Evolutionary conservation across 2,329 filamentous ascomycete species (phyloP), one percentile per base, ranked within the genome.

Genomic region (Pseudogymnoascus sp.): DNA sequence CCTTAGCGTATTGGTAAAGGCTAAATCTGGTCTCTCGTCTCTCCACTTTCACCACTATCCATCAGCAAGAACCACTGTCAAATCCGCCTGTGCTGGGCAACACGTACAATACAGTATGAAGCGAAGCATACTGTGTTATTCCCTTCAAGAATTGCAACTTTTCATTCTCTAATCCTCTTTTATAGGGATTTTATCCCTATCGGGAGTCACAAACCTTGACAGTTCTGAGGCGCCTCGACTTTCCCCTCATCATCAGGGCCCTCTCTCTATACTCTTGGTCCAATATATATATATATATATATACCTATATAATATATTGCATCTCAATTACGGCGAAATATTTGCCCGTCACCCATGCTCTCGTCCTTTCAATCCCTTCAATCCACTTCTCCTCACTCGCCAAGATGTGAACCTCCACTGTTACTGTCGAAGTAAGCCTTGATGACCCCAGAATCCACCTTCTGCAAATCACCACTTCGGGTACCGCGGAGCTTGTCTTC

Each of bases 311-410:
- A 52, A 2, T 18, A 52, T 18, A 52, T 52, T n/a, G 26, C n/a
- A 5, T 52, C 23, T n/a, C 41, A 52, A 52, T 52, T 52, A 52
- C 41, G 41, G 41, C n/a, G 41, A 30, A 52, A 52, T 52, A 52
- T 28, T 52, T 52, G 26, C 41, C 41, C 41, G 23, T 30, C 23
- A 12, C 41, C 41, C 41, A 12, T 52, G 41, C n/a, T 28, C 6
- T 28, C 26, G 18, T 18, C 41, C n/a, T 28, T 6, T 52, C 4
- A 13, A 45, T 45, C 21, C 21, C 21, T n/a, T 45, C 39, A 12
- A 15, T 52, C n/a, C 23, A 30, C 41, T 30, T 52, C 41, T 52
- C 41, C 41, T 52, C 41, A 30, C 26, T 52, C 26, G 41, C 41
- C 23, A 52, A 52, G 21, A 8, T 2, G 2, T 12, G n/a, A 5